phyloP scores from a whole-genome alignment of 2,329 filamentous ascomycete genomes.

The Arthrobotrys sphaeroides region DNA sequence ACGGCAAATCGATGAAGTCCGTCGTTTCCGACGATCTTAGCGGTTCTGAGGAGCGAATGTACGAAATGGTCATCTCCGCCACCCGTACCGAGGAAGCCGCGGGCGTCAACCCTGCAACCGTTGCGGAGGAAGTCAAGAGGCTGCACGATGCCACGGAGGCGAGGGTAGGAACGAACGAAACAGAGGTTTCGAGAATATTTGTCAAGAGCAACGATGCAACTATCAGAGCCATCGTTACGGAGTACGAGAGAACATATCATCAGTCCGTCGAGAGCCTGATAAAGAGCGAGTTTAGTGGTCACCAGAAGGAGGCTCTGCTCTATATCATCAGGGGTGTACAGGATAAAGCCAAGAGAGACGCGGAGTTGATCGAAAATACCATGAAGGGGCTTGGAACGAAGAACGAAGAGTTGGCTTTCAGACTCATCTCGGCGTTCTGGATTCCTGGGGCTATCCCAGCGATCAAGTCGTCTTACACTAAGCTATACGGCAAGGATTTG shows the following conservation, averaged over 20 bases:
- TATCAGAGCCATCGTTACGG: constrained; percentile 79
- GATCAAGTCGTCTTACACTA: constrained; percentile 79
- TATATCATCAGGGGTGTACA: constrained; percentile 78
- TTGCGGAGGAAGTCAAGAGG: constrained; percentile 78
- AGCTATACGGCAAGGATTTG: constrained; percentile 74
- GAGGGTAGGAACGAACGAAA: constrained; percentile 70
- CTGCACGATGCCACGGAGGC: constrained; percentile 81
- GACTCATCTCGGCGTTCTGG: constrained; percentile 85
- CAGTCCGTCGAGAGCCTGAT: constrained; percentile 77
- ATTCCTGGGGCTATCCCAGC: constrained; percentile 76
- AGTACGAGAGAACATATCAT: constrained; percentile 78
- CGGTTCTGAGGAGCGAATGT: constrained; percentile 84
- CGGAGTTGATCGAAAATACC: constrained; percentile 79
- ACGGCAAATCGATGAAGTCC: constrained; percentile 73
- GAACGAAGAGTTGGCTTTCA: constrained; percentile 77
- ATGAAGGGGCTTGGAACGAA: constrained; percentile 91
- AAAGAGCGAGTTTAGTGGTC: constrained; percentile 84
- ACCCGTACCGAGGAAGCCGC: constrained; percentile 79
- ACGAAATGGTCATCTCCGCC: constrained; percentile 80
- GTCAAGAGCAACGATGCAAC: constrained; percentile 81
- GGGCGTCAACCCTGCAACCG: constrained; percentile 77
- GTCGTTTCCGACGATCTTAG: constrained; percentile 82
- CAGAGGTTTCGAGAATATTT: constrained; percentile 81
- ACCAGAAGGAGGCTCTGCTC: constrained; percentile 86
- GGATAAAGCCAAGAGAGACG: constrained; percentile 70